Evolutionary conservation across 2,329 filamentous ascomycete species (phyloP).

Genomic region (Cryphonectria japonica): DNA sequence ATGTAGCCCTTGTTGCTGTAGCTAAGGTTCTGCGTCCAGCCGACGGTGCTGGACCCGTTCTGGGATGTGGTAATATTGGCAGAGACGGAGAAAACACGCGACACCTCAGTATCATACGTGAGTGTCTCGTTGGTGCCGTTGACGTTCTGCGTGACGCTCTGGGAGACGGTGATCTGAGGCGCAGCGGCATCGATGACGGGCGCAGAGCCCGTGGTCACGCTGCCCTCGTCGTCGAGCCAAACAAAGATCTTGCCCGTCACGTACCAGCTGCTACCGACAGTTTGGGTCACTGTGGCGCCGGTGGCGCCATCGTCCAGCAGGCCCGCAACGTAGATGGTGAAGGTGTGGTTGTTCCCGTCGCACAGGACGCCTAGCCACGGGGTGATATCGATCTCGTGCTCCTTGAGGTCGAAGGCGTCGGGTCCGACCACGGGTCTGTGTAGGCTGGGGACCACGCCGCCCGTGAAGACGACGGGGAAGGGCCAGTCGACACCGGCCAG

Average conservation of each 20-base stretch:
- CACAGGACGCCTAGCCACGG: conserved; percentile 73
- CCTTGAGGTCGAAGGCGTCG: conserved; percentile 76
- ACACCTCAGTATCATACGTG: conserved; percentile 59
- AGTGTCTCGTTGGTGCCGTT: conserved; percentile 63
- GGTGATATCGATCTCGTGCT: conserved; percentile 82
- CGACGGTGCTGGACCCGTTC: conserved; percentile 37
- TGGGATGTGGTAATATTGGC: conserved; percentile 55
- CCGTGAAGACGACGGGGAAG: conserved; percentile 81
- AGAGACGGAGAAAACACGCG: conserved; percentile 57
- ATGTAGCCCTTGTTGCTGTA: conserved; percentile 58
- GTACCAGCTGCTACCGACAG: conserved; percentile 71
- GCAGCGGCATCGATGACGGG: conserved; percentile 38
- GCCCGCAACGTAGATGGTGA: conserved; percentile 69
- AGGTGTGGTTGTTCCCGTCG: conserved; percentile 66
- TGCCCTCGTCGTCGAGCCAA: conserved; percentile 63
- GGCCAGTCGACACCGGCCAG: conserved; percentile 80
- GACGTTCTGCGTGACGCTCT: conserved; percentile 46
- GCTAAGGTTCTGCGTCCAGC: conserved; percentile 63
- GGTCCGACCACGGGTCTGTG: conserved; percentile 80
- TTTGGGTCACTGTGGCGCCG: conserved; percentile 52
- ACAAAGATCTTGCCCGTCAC: conserved; percentile 80
- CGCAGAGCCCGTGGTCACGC: conserved; percentile 54
- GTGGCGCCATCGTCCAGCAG: conserved; percentile 59
- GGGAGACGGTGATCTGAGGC: conserved; percentile 56
- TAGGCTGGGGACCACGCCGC: conserved; percentile 75